Base-by-base conservation (phyloP, 495 filamentous ascomycete genomes). In the Penicillium desertorum region DNA sequence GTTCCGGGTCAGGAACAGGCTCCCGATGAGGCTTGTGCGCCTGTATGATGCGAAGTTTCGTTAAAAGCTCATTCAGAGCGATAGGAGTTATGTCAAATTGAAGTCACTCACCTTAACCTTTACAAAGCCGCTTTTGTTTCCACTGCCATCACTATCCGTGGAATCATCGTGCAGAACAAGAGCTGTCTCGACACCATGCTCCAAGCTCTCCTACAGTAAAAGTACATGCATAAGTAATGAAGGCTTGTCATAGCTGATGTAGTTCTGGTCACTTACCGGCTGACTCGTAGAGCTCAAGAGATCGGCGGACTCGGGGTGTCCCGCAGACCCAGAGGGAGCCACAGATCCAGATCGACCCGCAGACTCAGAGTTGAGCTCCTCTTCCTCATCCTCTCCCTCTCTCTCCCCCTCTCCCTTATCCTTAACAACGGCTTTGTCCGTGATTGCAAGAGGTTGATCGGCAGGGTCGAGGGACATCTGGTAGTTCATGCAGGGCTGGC, bases 401-500 rank as follows among this genome's bases (percentile, higher is more conserved):
- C 0, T 25, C 22, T 23, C 22, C 2, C 6, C 17, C 29, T 36
- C 34, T 14, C 0, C 10, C 5, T 25, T 25, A 14, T 51, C 27
- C 11, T 14, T 8, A 22, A 20, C 36, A 7, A 9, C 36, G 9
- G 3, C 7, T 39, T 39, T 39, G n/a, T 39, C 36, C n/a, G 6
- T 17, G 6, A 39, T 20, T 12, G 45, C 45, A 43, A 42, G 49
- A 27, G 23, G 37, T 16, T 34, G 17, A 12, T 20, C 25, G 10
- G 7, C 11, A 3, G 37, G 16, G 30, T 53, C 39, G 6, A 53
- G 51, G n/a, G 51, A 53, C 7, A 30, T 25, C 51, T 53, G 37
- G 19, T 43, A 53, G 25, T 53, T 53, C 39, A 53, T 53, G 27
- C 54, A 57, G 1, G 44, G 54, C 25, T 49, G 54, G 23, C 54